Evolutionary conservation across 306 rosid genomes (phyloP).

Genomic region (Lathyrus tuberosus): DNA sequence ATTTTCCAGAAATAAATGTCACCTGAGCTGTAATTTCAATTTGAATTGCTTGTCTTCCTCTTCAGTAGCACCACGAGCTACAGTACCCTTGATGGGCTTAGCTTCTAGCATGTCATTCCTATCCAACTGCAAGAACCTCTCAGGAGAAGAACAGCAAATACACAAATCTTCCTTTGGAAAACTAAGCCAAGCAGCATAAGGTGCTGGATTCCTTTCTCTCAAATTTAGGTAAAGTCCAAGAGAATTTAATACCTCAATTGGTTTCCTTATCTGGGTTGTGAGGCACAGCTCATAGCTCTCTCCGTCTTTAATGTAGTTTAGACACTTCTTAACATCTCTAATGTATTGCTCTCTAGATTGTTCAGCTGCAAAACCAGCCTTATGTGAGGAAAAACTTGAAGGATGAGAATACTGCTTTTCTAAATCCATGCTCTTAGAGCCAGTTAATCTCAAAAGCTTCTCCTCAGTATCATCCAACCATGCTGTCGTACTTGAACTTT

Average conservation of each 20-base stretch:
- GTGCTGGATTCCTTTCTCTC: slow-evolving; percentile 93
- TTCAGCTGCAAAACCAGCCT: slow-evolving; percentile 65
- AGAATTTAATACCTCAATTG: slow-evolving; percentile 53
- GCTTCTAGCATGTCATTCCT: slow-evolving; percentile 80
- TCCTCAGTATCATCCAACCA: slow-evolving; percentile 79
- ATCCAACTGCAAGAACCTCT: slow-evolving; percentile 86
- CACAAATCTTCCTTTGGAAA: slow-evolving; percentile 72
- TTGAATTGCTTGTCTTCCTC: slow-evolving; percentile 77
- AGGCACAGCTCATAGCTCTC: slow-evolving; percentile 97
- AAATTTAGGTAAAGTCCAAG: slow-evolving; percentile 81
- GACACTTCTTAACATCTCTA: slow-evolving; percentile 74
- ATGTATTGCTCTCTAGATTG: slow-evolving; percentile 75
- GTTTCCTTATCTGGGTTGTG: slow-evolving; percentile 86
- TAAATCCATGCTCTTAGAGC: slow-evolving; percentile 40
- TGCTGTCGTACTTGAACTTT: slow-evolving; percentile 42
- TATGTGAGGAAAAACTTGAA: slow-evolving; percentile 36
- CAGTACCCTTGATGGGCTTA: slow-evolving; percentile 94
- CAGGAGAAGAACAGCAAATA: slow-evolving; percentile 96
- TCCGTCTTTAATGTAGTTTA: slow-evolving; percentile 83
- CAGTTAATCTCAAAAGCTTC: slow-evolving; percentile 68
- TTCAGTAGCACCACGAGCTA: slow-evolving; percentile 79
- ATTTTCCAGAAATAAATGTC: slow-evolving; percentile 35
- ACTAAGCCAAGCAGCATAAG: slow-evolving; percentile 98
- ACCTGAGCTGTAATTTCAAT: slow-evolving; percentile 79
- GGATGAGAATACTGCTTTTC: slow-evolving; percentile 41